A percentile compares a stretch with the other conserved stretches of the same genome.
Conservation (phyloP, 495 filamentous ascomycete genomes). For the Talaromyces ruber region DNA sequence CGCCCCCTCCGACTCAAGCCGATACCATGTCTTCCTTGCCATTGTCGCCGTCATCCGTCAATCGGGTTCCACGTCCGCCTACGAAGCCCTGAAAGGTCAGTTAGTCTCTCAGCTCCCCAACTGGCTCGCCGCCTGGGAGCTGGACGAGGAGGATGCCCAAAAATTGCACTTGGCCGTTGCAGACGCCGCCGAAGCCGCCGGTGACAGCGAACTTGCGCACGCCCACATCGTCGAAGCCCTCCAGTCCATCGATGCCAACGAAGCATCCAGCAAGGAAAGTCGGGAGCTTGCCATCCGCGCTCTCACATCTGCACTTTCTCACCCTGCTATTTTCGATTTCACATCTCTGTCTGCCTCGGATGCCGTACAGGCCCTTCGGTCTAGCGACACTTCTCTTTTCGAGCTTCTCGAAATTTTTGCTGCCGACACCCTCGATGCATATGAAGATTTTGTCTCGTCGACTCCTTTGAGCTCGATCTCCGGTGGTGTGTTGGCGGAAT, state of each 20-base stretch:
- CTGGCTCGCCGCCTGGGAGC: constrained; percentile 80
- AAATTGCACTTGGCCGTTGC: constrained; percentile 72
- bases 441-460: constrained; percentile 71
- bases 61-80: constrained; percentile 57
- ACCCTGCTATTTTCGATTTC: constrained; percentile 81
- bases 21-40: constrained; percentile 82
- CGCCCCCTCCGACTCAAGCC: constrained; percentile 58
- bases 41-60: constrained; percentile 72
- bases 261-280: constrained; percentile 59
- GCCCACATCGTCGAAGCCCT: constrained; percentile 75
- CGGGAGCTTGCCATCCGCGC: constrained; percentile 77
- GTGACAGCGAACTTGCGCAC: constrained; percentile 72
- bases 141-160: constrained; percentile 70
- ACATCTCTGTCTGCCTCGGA: constrained; percentile 83
- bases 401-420: constrained; percentile 94
- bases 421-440: constrained; percentile 85
- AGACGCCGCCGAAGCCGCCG: constrained; percentile 65
- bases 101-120: constrained; percentile 63
- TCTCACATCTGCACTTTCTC: constrained; percentile 69
- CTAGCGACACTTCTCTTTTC: constrained; percentile 71
- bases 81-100: constrained; percentile 71
- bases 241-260: constrained; percentile 69
- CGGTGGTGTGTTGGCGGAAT: constrained; percentile 38
- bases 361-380: constrained; percentile 74
- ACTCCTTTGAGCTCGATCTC: constrained; percentile 35